A percentile compares a stretch with the other conserved stretches of the same genome.
Evolutionary conservation across 495 filamentous ascomycete genomes (phyloP).

Genomic region (Cercophora newfieldiana): DNA sequence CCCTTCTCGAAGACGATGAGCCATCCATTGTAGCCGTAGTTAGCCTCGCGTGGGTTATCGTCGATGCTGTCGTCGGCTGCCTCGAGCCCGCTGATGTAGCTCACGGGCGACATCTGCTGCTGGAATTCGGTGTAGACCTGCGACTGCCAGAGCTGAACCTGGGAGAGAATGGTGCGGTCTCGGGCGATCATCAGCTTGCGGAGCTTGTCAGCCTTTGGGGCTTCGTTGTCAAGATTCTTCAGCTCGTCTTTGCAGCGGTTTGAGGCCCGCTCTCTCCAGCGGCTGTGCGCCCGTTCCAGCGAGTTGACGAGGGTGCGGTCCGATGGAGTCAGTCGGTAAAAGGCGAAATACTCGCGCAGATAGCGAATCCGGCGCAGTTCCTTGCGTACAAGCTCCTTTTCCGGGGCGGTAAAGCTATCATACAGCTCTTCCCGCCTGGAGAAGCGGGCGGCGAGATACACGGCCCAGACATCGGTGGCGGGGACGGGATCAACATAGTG

Average conservation of each 20-base stretch:
- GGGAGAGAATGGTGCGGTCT: constrained; percentile 23
- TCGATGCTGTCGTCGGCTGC: constrained; percentile 24
- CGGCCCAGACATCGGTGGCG: constrained; percentile 29
- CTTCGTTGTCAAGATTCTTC: constrained; percentile 17
- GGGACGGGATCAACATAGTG: constrained; percentile 29
- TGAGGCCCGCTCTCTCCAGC: constrained; percentile 21
- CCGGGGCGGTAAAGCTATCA: constrained; percentile 19
- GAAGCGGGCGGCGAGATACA: constrained; percentile 25
- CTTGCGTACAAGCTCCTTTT: constrained; percentile 29
- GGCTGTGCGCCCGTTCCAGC: constrained; percentile 22
- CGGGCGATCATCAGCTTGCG: constrained; percentile 14
- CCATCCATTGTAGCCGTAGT: constrained; percentile 36
- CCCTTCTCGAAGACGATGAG: constrained; percentile 28
- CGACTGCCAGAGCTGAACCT: constrained; percentile 27
- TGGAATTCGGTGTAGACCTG: constrained; percentile 15
- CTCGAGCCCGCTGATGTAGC: constrained; percentile 24
- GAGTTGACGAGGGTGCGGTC: constrained; percentile 21
- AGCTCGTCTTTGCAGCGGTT: constrained; percentile 19
- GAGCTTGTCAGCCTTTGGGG: constrained; percentile 13
- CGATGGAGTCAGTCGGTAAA: constrained; percentile 19
- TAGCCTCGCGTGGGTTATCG: constrained; percentile 24
- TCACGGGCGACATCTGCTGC: constrained; percentile 19
- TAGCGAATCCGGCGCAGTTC: constrained; percentile 30
- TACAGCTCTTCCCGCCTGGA: constrained; percentile 26
- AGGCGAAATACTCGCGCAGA: constrained; percentile 25